Conservation (phyloP, 768 basidiomycete genomes). For the Rhodotorula graminis region DNA sequence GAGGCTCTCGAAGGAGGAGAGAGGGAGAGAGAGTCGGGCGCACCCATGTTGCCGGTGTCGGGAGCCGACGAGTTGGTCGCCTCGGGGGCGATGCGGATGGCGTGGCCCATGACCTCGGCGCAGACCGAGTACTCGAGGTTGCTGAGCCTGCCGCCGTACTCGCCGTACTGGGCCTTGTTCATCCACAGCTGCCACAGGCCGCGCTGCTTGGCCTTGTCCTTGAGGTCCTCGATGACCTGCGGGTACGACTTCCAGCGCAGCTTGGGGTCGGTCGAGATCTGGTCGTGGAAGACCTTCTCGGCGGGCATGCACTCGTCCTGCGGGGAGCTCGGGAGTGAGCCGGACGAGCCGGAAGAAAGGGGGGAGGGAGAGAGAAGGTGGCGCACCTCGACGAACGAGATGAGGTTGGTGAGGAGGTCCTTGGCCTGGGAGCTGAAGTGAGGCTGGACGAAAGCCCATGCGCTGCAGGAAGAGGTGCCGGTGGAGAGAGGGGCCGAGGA, state of each 20-base stretch:
- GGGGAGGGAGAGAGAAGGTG: not conserved
- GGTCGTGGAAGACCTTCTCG: conserved; percentile 63
- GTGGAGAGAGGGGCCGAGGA: not conserved
- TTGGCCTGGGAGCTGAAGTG: conserved; percentile 88
- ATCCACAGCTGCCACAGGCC: conserved; percentile 98
- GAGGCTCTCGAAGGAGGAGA: not conserved
- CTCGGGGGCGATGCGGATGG: conserved; percentile 73
- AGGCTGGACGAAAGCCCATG: conserved; percentile 60
- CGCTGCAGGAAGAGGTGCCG: not conserved
- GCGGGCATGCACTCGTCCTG: conserved; percentile 87
- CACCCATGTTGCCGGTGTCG: conserved; percentile 57
- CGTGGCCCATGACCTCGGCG: conserved; percentile 55
- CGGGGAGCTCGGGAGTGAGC: not conserved
- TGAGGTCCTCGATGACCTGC: conserved; percentile 74
- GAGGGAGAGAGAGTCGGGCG: not conserved
- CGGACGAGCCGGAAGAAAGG: not conserved
- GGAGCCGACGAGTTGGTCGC: conserved; percentile 90
- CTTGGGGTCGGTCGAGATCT: conserved; percentile 68
- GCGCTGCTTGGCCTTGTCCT: conserved; percentile 74
- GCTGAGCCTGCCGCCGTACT: conserved; percentile 74
- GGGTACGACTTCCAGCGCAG: conserved; percentile 76
- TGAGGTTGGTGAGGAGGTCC: conserved; percentile 74
- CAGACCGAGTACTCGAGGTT: conserved; percentile 98
- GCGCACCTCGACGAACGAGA: conserved; percentile 60
- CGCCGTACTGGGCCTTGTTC: conserved; percentile 66